Percentiles rank a stretch among this genome's conserved stretches.
phyloP scores from a whole-genome alignment of 2,329 filamentous ascomycete species.

The Sporothrix curviconia region DNA sequence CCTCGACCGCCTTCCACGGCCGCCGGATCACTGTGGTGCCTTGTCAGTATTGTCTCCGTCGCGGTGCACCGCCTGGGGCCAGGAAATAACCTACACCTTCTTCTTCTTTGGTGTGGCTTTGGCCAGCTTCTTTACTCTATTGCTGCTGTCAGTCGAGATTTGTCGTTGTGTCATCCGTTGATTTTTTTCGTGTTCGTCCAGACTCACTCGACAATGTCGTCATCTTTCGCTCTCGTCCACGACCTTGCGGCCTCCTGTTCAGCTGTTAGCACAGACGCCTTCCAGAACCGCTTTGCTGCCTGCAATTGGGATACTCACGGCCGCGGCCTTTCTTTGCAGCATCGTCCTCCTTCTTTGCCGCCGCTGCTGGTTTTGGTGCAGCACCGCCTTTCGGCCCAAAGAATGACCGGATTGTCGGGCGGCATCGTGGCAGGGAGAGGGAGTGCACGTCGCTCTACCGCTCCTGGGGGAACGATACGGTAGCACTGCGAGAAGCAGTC shows the following conservation, averaged over 20 bases:
- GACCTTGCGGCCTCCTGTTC: constrained; percentile 25
- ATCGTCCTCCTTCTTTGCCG: constrained; percentile 32
- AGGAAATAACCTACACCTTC: constrained; percentile 44
- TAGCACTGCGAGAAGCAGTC: background rate
- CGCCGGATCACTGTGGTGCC: constrained; percentile 27
- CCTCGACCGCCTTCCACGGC: constrained; percentile 44
- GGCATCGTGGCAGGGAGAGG: constrained; percentile 42
- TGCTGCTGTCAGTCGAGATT: background rate
- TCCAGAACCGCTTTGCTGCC: background rate
- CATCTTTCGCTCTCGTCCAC: constrained; percentile 22
- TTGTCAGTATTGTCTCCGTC: no score
- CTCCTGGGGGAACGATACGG: no score
- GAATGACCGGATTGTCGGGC: constrained; percentile 68
- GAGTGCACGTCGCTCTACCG: no score
- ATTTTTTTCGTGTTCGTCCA: constrained; percentile 17
- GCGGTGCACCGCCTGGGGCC: no score
- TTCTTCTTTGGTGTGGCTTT: constrained; percentile 51
- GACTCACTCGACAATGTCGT: constrained; percentile 28
- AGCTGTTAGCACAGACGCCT: background rate
- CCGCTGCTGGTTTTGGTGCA: constrained; percentile 32
- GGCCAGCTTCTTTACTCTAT: constrained; percentile 49
- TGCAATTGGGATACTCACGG: constrained; percentile 13
- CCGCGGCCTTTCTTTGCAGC: constrained; percentile 23
- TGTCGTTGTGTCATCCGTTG: background rate
- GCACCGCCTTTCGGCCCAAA: constrained; percentile 57